Evolutionary conservation across 495 filamentous ascomycete genomes (phyloP), one percentile per base, ranked within the genome.

Genomic region (Penicillium roqueforti): DNA sequence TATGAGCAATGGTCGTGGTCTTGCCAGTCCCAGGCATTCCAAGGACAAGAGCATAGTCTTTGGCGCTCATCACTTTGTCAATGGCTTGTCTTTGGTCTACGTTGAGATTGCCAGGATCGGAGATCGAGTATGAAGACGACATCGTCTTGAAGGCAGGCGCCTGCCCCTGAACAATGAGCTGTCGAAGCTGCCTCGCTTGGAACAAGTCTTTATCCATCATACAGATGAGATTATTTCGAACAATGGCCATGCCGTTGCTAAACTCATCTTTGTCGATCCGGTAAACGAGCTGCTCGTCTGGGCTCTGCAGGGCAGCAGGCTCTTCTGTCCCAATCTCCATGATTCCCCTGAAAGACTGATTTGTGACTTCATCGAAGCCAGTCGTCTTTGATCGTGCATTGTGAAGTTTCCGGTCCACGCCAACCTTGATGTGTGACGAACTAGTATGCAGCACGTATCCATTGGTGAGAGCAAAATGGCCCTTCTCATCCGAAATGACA

Each of bases 1-100:
- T 96, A 67, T 97, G 92, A 6, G 92, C 88, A 61, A 97, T 96
- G 1, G 93, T 98, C 0, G 93, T 97, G 5, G 93, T 98, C 66
- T 98, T 98, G 45, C 93, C 93, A 9, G 93, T 98, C 9, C 93
- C 93, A 1, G 93, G 93, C 93, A 98, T 97, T 14, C 93, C 93
- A 5, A 97, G 83, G 6, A 97, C 89, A 14, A 98, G 80, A 5
- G 93, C 92, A 68, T 97, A 98, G 69, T 98, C 90, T 53, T 85
- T 80, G 11, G 93, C 93, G 67, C 84, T 89, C 90, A 97, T 92
- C 44, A 96, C 91, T 64, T 97, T 97, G 60, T 88, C 78, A 47
- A 97, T 88, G 0, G 93, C 93, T 41, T 77, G 78, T 55, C 79
- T 85, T 67, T 98, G 93, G 60, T 97, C 93, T 11, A 86, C 76